Base-by-base conservation (phyloP, 192 early-diverging fungal species). In the Jimgerdemannia flammicorona region DNA sequence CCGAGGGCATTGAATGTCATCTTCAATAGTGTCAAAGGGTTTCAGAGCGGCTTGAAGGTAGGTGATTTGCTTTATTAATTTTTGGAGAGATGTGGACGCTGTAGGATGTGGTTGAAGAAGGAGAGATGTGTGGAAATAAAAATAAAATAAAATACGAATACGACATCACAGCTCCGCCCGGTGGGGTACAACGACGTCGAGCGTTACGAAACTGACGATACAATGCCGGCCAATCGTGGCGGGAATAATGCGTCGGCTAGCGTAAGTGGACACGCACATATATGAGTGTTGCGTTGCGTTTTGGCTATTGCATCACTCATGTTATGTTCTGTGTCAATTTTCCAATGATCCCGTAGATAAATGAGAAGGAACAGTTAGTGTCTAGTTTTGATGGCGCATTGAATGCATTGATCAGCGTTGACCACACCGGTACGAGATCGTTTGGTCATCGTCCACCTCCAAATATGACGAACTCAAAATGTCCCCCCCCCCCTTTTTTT, bases 1-100 rank as follows among this genome's bases (percentile, higher is more conserved):
- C 88, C 91, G 14, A 81, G 89, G 9, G 80, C 89, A 4, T 65
- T 93, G 20, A 84, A 86, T 75, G 84, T 87, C 0, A 75, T 93
- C 1, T 84, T 92, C 66, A 84, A 88, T 19, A 84, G 87, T 19
- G 83, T 90, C 54, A 70, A 74, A 6, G 44, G 70, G 10, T 74
- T 71, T 14, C 29, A 75, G 10, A 78, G 72, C 19, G 71, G 71
- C 14, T 71, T 79, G 3, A 84, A 77, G 66, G 78, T 84, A 2
- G 67, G 18, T 68, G 8, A 59, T 4, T 18, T 17, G 19, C 43
- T 41, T 44, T 40, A 59, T 19, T 65, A 71, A 64, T 70, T 75
- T 68, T 68, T 20, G 67, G 67, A 10, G 67, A 9, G 6, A 20
- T 20, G 0, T 68, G 9, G 67, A 41, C 6, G 67, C 40, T 20